These are phyloP conservation scores for Cladosporium sp. DNA, from an alignment of 2,329 filamentous ascomycete species.

Conservation along the genomic window DNA sequence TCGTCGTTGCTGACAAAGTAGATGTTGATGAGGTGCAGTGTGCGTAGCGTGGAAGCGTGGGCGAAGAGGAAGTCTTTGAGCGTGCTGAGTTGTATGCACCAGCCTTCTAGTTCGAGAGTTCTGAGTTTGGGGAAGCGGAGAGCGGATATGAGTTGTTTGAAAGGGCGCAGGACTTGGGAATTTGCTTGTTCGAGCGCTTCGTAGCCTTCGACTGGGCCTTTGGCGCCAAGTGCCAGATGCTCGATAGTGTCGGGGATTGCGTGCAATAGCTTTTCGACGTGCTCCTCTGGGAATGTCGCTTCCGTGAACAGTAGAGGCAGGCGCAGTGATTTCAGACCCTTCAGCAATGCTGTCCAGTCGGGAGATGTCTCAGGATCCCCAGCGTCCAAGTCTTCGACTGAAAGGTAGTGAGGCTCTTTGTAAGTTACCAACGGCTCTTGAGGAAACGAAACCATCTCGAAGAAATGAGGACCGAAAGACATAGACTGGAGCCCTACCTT, in stretches of 20 bases:
- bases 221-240: background rate
- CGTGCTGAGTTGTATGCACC: background rate
- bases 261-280: background rate
- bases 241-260: background rate
- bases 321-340: background rate
- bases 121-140: background rate
- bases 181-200: background rate
- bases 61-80: background rate
- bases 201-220: slow-evolving; percentile 6
- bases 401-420: slow-evolving; percentile 10
- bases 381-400: background rate
- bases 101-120: slow-evolving; percentile 13
- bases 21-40: slow-evolving; percentile 11
- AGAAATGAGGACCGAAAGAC: slow-evolving; percentile 7
- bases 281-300: background rate
- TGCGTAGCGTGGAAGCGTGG: slow-evolving; percentile 6
- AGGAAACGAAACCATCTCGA: background rate
- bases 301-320: background rate
- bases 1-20: background rate
- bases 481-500: background rate
- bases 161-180: background rate
- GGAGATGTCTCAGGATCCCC: background rate
- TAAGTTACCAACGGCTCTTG: background rate
- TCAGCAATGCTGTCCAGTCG: background rate
- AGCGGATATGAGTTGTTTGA: background rate